Conservation (phyloP, 805 yeast genomes). For the Scheffersomyces stipitis region DNA sequence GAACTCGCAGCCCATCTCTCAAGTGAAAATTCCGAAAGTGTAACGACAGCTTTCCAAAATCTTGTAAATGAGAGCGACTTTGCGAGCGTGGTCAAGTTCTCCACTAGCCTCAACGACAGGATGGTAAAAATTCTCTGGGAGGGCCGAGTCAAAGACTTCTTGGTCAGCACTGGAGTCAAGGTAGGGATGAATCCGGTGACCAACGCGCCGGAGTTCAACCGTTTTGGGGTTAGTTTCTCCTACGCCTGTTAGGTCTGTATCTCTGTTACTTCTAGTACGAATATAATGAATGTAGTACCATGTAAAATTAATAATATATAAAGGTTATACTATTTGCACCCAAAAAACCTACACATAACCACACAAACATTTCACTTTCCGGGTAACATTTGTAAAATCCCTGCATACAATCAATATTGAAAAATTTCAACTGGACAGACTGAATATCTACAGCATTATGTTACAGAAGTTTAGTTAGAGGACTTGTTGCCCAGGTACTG, state of each 20-base stretch:
- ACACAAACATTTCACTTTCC: no score
- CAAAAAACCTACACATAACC: no score
- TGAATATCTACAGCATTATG: no score
- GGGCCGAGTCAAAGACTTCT: conserved; percentile 77
- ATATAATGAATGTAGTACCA: neutral
- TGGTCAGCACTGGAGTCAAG: conserved; percentile 72
- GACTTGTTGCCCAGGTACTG: no score
- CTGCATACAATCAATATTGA: no score
- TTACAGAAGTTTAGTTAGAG: no score
- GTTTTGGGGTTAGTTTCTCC: conserved; percentile 61
- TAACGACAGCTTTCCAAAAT: conserved; percentile 51
- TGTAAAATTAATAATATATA: neutral
- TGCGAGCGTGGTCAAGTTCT: conserved; percentile 69
- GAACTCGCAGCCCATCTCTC: conserved; percentile 3
- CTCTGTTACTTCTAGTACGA: neutral
- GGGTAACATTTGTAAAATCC: no score
- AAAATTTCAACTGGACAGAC: no score
- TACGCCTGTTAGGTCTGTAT: conserved; percentile 59
- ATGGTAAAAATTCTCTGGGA: conserved; percentile 78
- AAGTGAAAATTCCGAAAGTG: conserved; percentile 34
- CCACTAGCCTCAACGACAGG: conserved; percentile 66
- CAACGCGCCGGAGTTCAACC: conserved; percentile 46
- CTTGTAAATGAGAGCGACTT: conserved; percentile 54
- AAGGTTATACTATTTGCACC: no score
- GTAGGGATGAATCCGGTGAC: conserved; percentile 39